These are phyloP conservation scores for Exidia glandulosa DNA, from an alignment of 768 basidiomycete species.

Conservation along the genomic window DNA sequence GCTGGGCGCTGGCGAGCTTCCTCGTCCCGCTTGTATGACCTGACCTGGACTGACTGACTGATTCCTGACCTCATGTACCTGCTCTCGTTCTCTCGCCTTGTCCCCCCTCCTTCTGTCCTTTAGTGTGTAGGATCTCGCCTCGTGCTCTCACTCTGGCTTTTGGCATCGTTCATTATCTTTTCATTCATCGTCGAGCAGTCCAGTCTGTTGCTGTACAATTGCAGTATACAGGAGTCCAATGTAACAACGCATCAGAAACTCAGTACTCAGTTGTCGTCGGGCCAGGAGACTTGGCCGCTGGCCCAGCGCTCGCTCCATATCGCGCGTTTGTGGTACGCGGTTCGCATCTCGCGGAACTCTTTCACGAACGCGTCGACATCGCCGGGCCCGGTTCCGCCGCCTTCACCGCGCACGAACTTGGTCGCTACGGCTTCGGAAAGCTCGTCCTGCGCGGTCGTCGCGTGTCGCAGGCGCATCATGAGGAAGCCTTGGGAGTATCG, in stretches of 20 bases:
- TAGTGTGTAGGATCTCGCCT: no score
- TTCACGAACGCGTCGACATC: conserved; percentile 82
- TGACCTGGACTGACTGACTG: neutral
- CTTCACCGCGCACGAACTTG: conserved; percentile 45
- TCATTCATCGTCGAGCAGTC: neutral
- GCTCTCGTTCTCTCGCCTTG: no score
- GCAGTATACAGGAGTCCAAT: neutral
- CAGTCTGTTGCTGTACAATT: neutral
- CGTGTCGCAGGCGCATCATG: conserved; percentile 75
- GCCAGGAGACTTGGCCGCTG: conserved; percentile 76
- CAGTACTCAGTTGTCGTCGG: conserved; percentile 30
- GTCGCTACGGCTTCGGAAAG: conserved; percentile 74
- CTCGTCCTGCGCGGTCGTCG: conserved; percentile 84
- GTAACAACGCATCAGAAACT: no score
- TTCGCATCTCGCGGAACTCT: conserved; percentile 78
- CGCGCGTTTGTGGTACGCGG: conserved; percentile 85
- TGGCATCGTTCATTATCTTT: no score
- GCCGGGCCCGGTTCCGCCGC: conserved; percentile 8
- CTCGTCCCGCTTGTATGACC: conserved; percentile 42
- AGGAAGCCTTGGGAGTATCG: conserved; percentile 81
- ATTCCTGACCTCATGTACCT: neutral
- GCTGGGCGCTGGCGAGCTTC: conserved; percentile 79
- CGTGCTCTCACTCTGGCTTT: no score
- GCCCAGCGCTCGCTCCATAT: conserved; percentile 88
- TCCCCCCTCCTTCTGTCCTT: no score